phyloP scores from a whole-genome alignment of 345 rosid genomes.

The Salix suchowensis region DNA sequence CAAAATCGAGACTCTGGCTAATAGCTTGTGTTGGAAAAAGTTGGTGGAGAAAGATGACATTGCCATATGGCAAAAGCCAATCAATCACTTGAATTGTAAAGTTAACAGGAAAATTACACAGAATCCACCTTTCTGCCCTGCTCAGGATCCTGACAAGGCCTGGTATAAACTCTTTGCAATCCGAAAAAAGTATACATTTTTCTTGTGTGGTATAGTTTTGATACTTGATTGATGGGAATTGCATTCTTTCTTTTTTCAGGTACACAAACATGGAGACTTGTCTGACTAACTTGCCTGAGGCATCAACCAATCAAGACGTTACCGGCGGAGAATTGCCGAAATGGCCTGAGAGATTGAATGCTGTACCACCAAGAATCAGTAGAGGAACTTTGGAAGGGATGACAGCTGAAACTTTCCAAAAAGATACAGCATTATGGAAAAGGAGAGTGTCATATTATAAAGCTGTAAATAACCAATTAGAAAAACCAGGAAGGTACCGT shows the following conservation, averaged over 20 bases:
- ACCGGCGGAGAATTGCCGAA: slow-evolving; percentile 35
- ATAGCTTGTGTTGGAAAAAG: slow-evolving; percentile 49
- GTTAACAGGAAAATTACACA: slow-evolving; percentile 15
- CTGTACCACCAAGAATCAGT: slow-evolving; percentile 43
- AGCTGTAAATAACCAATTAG: slow-evolving; percentile 32
- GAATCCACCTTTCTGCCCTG: slow-evolving; percentile 23
- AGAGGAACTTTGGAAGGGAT: slow-evolving; percentile 37
- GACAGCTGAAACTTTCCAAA: slow-evolving; percentile 28
- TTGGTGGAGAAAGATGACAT: slow-evolving; percentile 42
- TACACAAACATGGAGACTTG: slow-evolving; percentile 44
- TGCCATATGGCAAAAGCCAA: slow-evolving; percentile 47
- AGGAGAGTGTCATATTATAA: slow-evolving; percentile 41
- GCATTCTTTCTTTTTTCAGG: slow-evolving; percentile 20
- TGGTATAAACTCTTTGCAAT: slow-evolving; percentile 21
- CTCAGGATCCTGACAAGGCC: slow-evolving; percentile 34
- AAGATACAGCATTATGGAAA: slow-evolving; percentile 33
- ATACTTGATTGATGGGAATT: background rate
- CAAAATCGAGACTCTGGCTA: slow-evolving; percentile 40
- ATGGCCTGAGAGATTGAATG: slow-evolving; percentile 43
- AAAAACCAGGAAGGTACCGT: slow-evolving; percentile 39
- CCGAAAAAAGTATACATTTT: too few relatives aligned
- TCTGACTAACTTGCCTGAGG: slow-evolving; percentile 40
- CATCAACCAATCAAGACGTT: slow-evolving; percentile 16
- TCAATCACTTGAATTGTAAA: slow-evolving; percentile 32
- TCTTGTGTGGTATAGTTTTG: background rate